These are phyloP conservation scores for Ananas comosus DNA, from an alignment of 176 grass and related monocot genomes.

Conservation along the genomic window DNA sequence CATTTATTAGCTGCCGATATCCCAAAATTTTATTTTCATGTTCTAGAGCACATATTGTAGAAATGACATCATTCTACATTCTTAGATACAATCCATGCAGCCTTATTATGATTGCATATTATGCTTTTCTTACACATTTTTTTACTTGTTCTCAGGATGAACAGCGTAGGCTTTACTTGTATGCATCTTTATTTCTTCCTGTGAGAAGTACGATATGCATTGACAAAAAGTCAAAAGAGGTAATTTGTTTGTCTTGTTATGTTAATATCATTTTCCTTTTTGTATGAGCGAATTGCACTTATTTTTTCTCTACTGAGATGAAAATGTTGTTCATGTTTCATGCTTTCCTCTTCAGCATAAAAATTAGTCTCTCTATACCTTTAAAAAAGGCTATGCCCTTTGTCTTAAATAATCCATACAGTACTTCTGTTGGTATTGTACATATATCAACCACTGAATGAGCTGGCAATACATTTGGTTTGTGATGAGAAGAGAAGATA, in stretches of 20 bases:
- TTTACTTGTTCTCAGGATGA: constrained; percentile 42
- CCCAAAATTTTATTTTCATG: constrained; percentile 8
- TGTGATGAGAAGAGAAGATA: too few relatives aligned
- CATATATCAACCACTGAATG: too few relatives aligned
- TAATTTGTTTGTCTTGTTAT: constrained; percentile 16
- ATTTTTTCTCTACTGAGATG: neutral
- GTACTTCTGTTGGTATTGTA: neutral
- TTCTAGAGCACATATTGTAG: neutral
- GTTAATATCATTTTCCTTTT: neutral
- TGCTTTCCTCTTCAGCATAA: neutral
- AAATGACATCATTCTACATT: neutral
- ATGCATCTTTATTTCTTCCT: constrained; percentile 60
- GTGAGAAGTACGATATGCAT: constrained; percentile 47
- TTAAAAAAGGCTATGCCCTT: neutral
- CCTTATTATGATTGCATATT: too few relatives aligned
- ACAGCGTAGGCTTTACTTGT: constrained; percentile 67
- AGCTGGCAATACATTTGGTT: too few relatives aligned
- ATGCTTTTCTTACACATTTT: too few relatives aligned
- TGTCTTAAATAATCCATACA: neutral
- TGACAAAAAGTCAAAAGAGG: constrained; percentile 84
- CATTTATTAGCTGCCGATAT: constrained; percentile 33
- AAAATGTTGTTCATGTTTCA: neutral
- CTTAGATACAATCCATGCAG: neutral
- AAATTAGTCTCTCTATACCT: neutral
- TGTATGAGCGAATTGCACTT: neutral